A percentile compares a stretch with the other conserved stretches of the same genome.
phyloP scores from a whole-genome alignment of 2,329 filamentous ascomycete genomes.

The Cladosporium velox region DNA sequence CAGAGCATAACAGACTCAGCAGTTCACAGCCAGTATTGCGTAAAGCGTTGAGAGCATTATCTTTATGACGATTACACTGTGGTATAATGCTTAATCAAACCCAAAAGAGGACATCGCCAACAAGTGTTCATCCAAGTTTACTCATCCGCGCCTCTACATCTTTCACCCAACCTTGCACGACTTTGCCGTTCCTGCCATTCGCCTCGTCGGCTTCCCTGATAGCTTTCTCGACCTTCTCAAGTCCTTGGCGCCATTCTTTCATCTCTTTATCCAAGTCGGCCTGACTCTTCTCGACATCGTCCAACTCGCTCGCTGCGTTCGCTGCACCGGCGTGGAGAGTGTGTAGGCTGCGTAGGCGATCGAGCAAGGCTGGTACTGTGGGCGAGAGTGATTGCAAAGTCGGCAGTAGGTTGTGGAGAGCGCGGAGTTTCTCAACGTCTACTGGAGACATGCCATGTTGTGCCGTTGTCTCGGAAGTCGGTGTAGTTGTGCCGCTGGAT shows the following conservation, averaged over 20 bases:
- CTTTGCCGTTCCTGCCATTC: slow-evolving; percentile 76
- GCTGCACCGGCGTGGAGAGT: slow-evolving; percentile 86
- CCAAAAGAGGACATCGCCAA: neutral
- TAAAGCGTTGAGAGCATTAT: neutral
- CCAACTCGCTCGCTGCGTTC: slow-evolving; percentile 73
- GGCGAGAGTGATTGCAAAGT: slow-evolving; percentile 86
- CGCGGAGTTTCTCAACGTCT: slow-evolving; percentile 83
- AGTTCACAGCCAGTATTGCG: neutral
- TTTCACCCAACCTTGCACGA: slow-evolving; percentile 88
- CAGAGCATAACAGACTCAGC: neutral
- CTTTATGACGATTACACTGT: neutral
- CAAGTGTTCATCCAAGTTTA: slow-evolving; percentile 5
- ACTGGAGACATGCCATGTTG: slow-evolving; percentile 51
- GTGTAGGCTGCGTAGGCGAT: slow-evolving; percentile 79
- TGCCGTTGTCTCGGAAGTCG: slow-evolving; percentile 19
- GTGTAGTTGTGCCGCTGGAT: slow-evolving; percentile 24
- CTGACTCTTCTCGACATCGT: slow-evolving; percentile 76
- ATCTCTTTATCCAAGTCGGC: slow-evolving; percentile 81
- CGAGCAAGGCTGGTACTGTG: slow-evolving; percentile 79
- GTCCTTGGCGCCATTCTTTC: slow-evolving; percentile 78
- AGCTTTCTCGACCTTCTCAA: slow-evolving; percentile 75
- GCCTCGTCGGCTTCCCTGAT: slow-evolving; percentile 69
- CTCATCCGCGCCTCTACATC: slow-evolving; percentile 65
- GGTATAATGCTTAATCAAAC: slow-evolving; percentile 9
- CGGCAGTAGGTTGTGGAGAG: slow-evolving; percentile 82